Evolutionary conservation across 257 asterid species (phyloP).

Genomic region (Handroanthus guayacan): DNA sequence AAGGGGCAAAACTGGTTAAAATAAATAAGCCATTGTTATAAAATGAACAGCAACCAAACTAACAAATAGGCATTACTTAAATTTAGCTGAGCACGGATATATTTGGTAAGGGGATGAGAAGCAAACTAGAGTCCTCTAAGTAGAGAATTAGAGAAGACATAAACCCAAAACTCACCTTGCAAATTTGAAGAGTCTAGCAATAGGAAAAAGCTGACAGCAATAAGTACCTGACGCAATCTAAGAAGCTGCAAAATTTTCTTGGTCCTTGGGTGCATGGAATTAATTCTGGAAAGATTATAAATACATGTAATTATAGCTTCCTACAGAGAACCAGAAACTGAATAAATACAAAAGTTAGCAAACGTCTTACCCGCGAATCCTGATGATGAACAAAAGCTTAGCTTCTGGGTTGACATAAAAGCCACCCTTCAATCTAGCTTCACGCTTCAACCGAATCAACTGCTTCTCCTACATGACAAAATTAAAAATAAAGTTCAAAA

Average conservation of each 20-base stretch:
- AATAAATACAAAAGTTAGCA: not conserved
- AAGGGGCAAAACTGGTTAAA: not conserved
- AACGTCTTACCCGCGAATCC: slow-evolving; percentile 73
- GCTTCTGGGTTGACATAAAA: slow-evolving; percentile 82
- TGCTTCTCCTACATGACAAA: slow-evolving; percentile 53
- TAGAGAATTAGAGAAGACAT: not conserved
- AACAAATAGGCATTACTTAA: not conserved
- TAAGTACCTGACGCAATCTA: slow-evolving; percentile 65
- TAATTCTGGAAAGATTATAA: slow-evolving; percentile 51
- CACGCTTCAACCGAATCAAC: slow-evolving; percentile 69
- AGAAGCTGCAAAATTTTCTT: slow-evolving; percentile 79
- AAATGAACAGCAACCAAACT: not conserved
- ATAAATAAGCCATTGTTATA: too few species aligned
- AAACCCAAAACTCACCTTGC: not conserved
- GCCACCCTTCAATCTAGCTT: slow-evolving; percentile 86
- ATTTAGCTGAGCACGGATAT: not conserved
- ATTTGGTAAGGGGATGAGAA: not conserved
- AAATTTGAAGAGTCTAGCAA: not conserved
- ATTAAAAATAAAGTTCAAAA: not conserved
- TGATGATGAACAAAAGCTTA: slow-evolving; percentile 62
- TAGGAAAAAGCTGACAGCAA: not conserved
- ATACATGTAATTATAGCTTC: not conserved
- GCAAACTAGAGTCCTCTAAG: too few species aligned
- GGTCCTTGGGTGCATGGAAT: slow-evolving; percentile 72
- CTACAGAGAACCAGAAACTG: not conserved